Percentiles rank a stretch among this genome's conserved stretches.
phyloP scores from a whole-genome alignment of 345 rosid species.

The sweet orange (Citrus sinensis) region DVS_A1.0 CM039164.1:2038501-2039000 shows the following conservation, averaged over 20 bases:
- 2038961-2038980: slow-evolving; percentile 90
- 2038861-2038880: not conserved
- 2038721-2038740: not conserved
- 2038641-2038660: not conserved
- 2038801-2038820: not conserved
- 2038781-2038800: not conserved
- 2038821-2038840: not conserved
- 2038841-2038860: not conserved
- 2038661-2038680: not conserved
- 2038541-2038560: not conserved
- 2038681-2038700: not conserved
- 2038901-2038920: slow-evolving; percentile 82
- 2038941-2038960: slow-evolving; percentile 82
- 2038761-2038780: not conserved
- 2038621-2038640: not conserved
- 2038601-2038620: not conserved
- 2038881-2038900: slow-evolving; percentile 72
- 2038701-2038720: not conserved
- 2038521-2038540: not conserved
- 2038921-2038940: slow-evolving; percentile 94
- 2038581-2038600: not conserved
- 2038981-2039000: slow-evolving; percentile 73
- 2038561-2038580: not conserved
- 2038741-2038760: not conserved
- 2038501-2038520: not conserved